Base-by-base conservation (phyloP, 768 basidiomycete genomes). In the Trametes gibbosa region DNA sequence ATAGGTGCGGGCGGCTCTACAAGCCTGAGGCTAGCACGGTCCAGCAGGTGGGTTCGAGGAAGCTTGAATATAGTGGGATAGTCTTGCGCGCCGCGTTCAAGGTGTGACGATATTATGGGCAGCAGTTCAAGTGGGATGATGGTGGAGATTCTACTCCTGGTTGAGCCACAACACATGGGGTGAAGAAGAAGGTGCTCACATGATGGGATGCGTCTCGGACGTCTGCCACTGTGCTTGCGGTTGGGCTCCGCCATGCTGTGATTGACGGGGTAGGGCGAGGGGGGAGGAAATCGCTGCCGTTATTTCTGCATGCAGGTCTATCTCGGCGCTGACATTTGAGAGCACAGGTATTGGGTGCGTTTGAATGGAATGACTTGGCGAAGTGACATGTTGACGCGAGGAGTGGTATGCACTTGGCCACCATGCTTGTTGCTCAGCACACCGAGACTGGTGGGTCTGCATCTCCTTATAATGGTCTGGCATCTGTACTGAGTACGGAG, bases 121-220 rank as follows among this genome's bases (percentile, higher is more conserved):
- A 84, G 65, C 6, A 79, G 70, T 52, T 84, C 80, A 7, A 75
- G 71, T 1, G 85, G 84, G 67, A 86, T 74, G 46, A 86, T 76
- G n/a, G 76, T 73, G 0, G 85, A 85, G 40, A 85, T 77, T 61
- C 82, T 83, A 13, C 37, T 35, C 41, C 14, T 10, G n/a, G 14
- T 37, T 39, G 19, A 47, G 37, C 16, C 13, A 21, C 65, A 40
- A 40, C 27, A 32, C 19, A 34, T 17, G 17, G 49, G 19, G 45
- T 42, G 34, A 19, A 19, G 51, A n/a, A 5, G 75, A 82, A 51
- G 29, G 10, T 32, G 29, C 29, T 32, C 61, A 90, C 90, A 92
- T 91, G 69, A 95, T 89, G 7, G 92, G 92, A 72, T 93, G 92
- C 0, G 87, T 82, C 23, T 81, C 77, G 2, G 90, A 92, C 0